Conservation (phyloP, 208 protist genomes). For the Trypanosoma cruzi region DNA sequence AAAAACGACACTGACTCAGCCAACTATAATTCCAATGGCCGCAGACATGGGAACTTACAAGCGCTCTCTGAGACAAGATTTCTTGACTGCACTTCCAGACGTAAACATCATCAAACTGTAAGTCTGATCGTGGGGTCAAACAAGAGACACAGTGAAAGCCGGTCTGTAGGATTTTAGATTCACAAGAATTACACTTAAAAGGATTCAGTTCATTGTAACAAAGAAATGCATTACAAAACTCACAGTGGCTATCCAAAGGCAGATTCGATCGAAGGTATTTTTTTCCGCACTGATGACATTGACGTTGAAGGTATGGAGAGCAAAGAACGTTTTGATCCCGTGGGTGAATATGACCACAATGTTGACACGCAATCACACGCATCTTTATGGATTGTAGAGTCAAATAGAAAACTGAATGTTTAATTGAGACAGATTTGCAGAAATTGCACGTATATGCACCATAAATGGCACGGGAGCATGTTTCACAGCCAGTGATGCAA, state of each 20-base stretch:
- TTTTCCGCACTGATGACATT: constrained; percentile 66
- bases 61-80: constrained; percentile 2
- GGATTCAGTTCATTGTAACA: constrained; percentile 61
- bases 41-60: constrained; percentile 30
- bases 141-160: constrained; percentile 72
- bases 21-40: constrained; percentile 87
- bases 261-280: constrained; percentile 27
- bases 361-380: constrained; percentile 46
- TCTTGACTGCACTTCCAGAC: constrained; percentile 81
- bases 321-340: constrained; percentile 55
- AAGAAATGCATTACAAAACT: constrained; percentile 52
- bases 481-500: constrained; percentile 40
- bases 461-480: constrained; percentile 31
- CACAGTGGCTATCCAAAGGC: constrained; percentile 21
- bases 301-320: constrained; percentile 49
- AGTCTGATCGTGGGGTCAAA: constrained; percentile 43
- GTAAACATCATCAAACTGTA: constrained; percentile 31
- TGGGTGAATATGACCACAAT: constrained; percentile 63
- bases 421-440: constrained; percentile 29
- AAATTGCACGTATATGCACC: constrained; percentile 50
- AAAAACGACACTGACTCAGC: constrained; percentile 40
- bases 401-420: background rate
- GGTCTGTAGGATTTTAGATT: constrained; percentile 27
- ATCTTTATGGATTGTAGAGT: constrained; percentile 21
- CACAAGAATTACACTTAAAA: constrained; percentile 57